Conservation (phyloP, 805 yeast genomes). For the Lachancea mirantina region DNA sequence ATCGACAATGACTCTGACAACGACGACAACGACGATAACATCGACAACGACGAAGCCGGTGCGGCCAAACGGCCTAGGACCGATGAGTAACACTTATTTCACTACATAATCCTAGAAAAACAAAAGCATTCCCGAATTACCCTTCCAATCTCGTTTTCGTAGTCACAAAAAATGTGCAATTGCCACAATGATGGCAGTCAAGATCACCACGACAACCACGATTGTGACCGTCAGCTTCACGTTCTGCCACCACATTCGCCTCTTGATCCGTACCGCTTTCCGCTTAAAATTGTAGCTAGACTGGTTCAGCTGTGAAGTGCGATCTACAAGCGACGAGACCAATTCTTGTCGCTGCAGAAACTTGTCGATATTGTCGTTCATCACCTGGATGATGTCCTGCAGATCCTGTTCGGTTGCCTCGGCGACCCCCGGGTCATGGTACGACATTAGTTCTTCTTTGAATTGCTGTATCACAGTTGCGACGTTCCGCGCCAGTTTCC, state of each 20-base stretch:
- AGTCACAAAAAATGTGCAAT: slow-evolving; percentile 6
- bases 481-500: slow-evolving; percentile 20
- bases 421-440: slow-evolving; percentile 14
- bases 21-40: neutral
- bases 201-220: slow-evolving; percentile 4
- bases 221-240: slow-evolving; percentile 30
- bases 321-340: slow-evolving; percentile 62
- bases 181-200: slow-evolving; percentile 3
- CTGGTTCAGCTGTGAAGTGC: slow-evolving; percentile 65
- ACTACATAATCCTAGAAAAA: neutral
- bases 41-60: neutral
- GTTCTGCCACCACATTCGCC: slow-evolving; percentile 66
- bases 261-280: slow-evolving; percentile 53
- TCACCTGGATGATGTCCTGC: slow-evolving; percentile 27
- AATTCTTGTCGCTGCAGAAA: slow-evolving; percentile 74
- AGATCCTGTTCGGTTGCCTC: slow-evolving; percentile 26
- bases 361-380: slow-evolving; percentile 34
- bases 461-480: slow-evolving; percentile 24
- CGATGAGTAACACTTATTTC: neutral
- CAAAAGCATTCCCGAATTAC: neutral
- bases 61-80: neutral
- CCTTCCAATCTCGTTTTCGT: neutral
- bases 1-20: slow-evolving; percentile 1
- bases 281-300: slow-evolving; percentile 64
- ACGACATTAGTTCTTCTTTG: slow-evolving; percentile 25